Evolutionary conservation across 768 basidiomycete species (phyloP).

Genomic region (Pulveroboletus sp.): DNA sequence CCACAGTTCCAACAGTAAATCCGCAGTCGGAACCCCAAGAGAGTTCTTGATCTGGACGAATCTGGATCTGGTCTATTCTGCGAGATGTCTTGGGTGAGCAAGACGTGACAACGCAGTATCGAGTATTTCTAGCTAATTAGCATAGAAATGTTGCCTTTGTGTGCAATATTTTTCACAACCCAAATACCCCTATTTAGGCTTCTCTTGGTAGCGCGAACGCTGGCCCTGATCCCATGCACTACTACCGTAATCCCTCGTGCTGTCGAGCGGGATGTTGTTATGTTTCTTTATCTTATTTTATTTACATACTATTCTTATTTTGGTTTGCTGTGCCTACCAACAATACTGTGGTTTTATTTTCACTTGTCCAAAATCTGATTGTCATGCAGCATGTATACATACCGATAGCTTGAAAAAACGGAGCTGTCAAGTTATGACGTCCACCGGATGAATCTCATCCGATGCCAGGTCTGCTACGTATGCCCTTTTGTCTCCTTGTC

Average conservation of each 20-base stretch:
- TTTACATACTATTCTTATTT: not conserved
- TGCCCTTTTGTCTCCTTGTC: not conserved
- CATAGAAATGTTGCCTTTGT: not conserved
- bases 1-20: conserved; percentile 14
- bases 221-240: conserved; percentile 5
- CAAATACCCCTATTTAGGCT: conserved; percentile 6
- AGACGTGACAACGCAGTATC: not conserved
- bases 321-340: conserved; percentile 19
- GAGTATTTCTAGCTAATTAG: not conserved
- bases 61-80: not conserved
- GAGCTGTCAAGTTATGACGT: not conserved
- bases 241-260: conserved; percentile 9
- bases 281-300: conserved; percentile 1
- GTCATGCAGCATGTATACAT: conserved; percentile 15
- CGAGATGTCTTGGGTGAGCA: conserved; percentile 9
- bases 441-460: not conserved
- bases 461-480: not conserved
- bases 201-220: conserved; percentile 4
- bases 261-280: conserved; percentile 14
- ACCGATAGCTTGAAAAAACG: conserved; percentile 7
- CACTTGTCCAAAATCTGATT: conserved; percentile 1
- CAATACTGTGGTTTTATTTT: conserved; percentile 5
- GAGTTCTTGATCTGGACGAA: conserved; percentile 1
- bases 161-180: not conserved
- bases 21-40: not conserved